Percentiles rank a stretch among this genome's conserved stretches.
Conservation (phyloP, 192 early-diverging fungal species). For the Gorgonomyces haynaldii region DNA sequence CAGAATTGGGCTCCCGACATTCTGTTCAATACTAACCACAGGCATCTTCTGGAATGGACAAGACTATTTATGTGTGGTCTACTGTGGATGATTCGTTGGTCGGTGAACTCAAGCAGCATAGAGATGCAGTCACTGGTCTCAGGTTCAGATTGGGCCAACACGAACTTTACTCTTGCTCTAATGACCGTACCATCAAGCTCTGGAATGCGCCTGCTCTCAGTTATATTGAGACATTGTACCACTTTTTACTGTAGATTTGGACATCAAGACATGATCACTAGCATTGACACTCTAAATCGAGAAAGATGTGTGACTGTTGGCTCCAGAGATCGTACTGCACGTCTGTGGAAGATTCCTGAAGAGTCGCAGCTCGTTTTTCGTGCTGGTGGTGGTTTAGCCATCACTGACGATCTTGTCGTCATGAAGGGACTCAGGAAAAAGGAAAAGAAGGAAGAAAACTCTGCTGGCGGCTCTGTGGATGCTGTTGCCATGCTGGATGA, state of each 20-base stretch:
- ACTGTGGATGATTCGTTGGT: conserved; percentile 61
- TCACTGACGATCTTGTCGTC: conserved; percentile 30
- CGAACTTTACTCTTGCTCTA: conserved; percentile 80
- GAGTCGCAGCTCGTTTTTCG: conserved; percentile 88
- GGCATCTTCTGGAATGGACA: conserved; percentile 84
- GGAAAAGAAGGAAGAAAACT: conserved; percentile 17
- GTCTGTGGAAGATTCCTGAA: conserved; percentile 94
- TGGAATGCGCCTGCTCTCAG: conserved; percentile 88
- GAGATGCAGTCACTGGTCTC: conserved; percentile 76
- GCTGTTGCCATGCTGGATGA: conserved; percentile 87
- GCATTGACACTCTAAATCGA: conserved; percentile 68
- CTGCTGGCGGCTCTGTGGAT: conserved; percentile 58
- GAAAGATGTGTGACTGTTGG: conserved; percentile 89
- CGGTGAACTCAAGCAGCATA: conserved; percentile 75
- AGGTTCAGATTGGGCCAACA: conserved; percentile 68
- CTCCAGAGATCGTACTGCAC: conserved; percentile 74
- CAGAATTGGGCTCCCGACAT: background rate
- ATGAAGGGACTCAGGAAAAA: conserved; percentile 28
- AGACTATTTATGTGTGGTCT: conserved; percentile 86
- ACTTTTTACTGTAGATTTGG: conserved; percentile 53
- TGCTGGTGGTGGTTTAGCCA: conserved; percentile 42
- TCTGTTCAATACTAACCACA: conserved; percentile 12
- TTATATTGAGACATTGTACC: conserved; percentile 83
- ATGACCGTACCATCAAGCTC: conserved; percentile 89
- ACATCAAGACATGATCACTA: conserved; percentile 82